Base-by-base conservation (phyloP, 768 basidiomycete species). In the Calocera cornea region DNA sequence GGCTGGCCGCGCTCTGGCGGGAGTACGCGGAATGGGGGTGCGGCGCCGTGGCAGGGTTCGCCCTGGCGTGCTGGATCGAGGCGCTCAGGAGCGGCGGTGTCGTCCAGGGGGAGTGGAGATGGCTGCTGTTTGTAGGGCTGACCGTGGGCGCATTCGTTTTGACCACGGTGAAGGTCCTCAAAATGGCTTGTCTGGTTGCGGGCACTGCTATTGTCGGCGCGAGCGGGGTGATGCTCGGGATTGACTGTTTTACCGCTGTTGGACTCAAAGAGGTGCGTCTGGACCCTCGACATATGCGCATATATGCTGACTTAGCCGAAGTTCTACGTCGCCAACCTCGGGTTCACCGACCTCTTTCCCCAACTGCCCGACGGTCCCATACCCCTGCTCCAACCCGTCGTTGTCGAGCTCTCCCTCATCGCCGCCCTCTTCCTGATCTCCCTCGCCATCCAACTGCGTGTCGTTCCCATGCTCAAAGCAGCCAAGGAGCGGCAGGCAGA, bases 251-350 rank as follows among this genome's bases (percentile, higher is more conserved):
- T 76, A 90, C 92, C 1, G 89, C 90, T 19, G 91, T 89, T 5
- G 90, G 90, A 24, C 82, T 97, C 65, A 97, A 97, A 79, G 94
- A 97, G 85, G 92, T 89, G 71, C 71, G 78, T 78, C 69, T 64
- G 34, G 16, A 8, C 41, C 34, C 41, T 36, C 34, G 7, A 5
- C 5, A 7, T 34, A 41, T 65, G 63, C 22, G 64, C 36, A 65
- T 65, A 7, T 66, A 31, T 67, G 69, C 70, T 31, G 24, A 22
- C 34, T 64, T 31, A 34, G 19, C 12, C 22, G n/a, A 34, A 95
- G 91, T 97, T 97, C 78, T 97, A 97, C 77, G 80, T 97, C 64
- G 97, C 90, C 87, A 98, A 97, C 75, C 80, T 98, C 65, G 95
- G 95, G 41, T 97, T 94, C 78, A 81, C 79, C 1, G 72, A 79